phyloP scores from a whole-genome alignment of 176 grass and related monocot species.

The Avena atlantica region DNA sequence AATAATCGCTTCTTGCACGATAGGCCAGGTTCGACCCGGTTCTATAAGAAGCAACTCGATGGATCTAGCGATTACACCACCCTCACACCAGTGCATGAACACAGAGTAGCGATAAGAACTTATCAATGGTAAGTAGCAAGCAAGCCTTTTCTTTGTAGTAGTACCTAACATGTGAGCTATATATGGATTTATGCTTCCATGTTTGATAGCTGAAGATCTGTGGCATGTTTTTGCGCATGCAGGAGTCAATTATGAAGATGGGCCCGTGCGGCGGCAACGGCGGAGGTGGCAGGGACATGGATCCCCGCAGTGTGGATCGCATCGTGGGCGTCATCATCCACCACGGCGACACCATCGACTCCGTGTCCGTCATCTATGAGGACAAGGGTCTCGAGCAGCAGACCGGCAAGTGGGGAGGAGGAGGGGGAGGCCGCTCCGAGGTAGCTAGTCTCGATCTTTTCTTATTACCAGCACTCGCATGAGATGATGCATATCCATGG shows the following conservation, averaged over 20 bases:
- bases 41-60: not conserved
- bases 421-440: slow-evolving; percentile 37
- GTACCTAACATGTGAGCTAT: not conserved
- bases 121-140: not conserved
- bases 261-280: slow-evolving; percentile 48
- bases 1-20: not conserved
- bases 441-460: slow-evolving; percentile 14
- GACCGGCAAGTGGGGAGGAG: slow-evolving; percentile 53
- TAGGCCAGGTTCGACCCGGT: not conserved
- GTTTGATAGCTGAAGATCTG: not conserved
- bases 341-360: slow-evolving; percentile 37
- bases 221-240: not conserved
- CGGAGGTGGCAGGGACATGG: slow-evolving; percentile 38
- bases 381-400: slow-evolving; percentile 31
- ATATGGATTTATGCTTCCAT: not conserved
- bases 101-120: not conserved
- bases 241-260: not conserved
- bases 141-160: not conserved
- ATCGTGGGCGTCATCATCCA: slow-evolving; percentile 47
- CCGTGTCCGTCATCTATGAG: slow-evolving; percentile 37
- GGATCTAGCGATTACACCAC: not conserved
- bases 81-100: not conserved
- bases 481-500: too few relatives aligned
- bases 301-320: slow-evolving; percentile 41
- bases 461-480: too few relatives aligned